Percentiles rank a stretch among this genome's conserved stretches.
Conservation (phyloP, 192 early-diverging fungal genomes). For the Globomyces pollinis-pini region DNA sequence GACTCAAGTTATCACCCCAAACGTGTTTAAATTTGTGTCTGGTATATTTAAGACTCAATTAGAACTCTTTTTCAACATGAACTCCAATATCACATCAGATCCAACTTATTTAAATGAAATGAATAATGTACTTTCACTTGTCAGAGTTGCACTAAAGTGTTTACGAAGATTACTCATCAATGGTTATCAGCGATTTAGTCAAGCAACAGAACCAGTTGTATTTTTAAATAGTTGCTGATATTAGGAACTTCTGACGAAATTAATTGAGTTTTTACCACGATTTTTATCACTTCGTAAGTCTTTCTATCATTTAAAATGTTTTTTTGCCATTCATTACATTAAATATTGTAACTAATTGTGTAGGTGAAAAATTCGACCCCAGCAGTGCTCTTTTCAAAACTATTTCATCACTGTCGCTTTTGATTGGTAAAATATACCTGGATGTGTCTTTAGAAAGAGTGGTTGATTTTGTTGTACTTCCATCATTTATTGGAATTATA, state of each 20-base stretch:
- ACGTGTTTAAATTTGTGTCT: slow-evolving; percentile 59
- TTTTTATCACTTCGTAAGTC: slow-evolving; percentile 14
- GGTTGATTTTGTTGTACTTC: slow-evolving; percentile 55
- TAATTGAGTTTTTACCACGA: slow-evolving; percentile 12
- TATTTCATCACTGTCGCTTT: slow-evolving; percentile 37
- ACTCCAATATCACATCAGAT: no score
- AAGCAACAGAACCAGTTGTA: slow-evolving; percentile 48
- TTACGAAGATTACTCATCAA: slow-evolving; percentile 71
- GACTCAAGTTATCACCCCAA: slow-evolving; percentile 54
- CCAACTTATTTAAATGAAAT: neutral
- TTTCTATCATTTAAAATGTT: no score
- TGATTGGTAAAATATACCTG: slow-evolving; percentile 73
- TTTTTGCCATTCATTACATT: no score
- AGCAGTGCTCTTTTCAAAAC: no score
- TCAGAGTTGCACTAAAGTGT: slow-evolving; percentile 61
- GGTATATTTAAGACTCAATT: slow-evolving; percentile 58
- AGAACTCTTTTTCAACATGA: slow-evolving; percentile 39
- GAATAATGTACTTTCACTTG: slow-evolving; percentile 40
- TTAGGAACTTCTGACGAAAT: slow-evolving; percentile 11
- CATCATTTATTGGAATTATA: slow-evolving; percentile 54
- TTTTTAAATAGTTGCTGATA: slow-evolving; percentile 21
- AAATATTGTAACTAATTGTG: no score
- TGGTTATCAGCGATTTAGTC: slow-evolving; percentile 44
- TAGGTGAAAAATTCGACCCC: no score
- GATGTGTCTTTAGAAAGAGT: slow-evolving; percentile 62